A percentile compares a stretch with the other conserved stretches of the same genome.
Evolutionary conservation across 768 basidiomycete genomes (phyloP).

Genomic region (Cytidiella melzeri): DNA sequence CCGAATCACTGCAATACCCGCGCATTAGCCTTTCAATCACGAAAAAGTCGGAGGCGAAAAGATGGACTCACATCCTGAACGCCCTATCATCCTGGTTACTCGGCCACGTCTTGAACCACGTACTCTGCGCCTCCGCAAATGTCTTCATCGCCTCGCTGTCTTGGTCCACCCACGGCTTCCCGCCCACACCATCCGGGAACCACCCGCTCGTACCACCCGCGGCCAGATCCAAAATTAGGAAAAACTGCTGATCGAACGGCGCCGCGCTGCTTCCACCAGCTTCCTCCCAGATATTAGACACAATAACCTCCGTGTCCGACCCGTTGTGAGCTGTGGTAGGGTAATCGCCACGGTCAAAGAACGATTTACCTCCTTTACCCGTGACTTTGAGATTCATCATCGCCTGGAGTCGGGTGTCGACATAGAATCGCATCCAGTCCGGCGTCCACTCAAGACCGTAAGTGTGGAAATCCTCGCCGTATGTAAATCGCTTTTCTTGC

Average conservation of each 20-base stretch:
- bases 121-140: conserved; percentile 52
- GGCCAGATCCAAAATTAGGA: conserved; percentile 73
- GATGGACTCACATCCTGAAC: conserved; percentile 52
- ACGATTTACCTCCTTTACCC: conserved; percentile 36
- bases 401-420: conserved; percentile 45
- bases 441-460: conserved; percentile 58
- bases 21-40: not conserved
- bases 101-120: conserved; percentile 79
- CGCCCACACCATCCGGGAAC: conserved; percentile 58
- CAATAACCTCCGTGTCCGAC: conserved; percentile 31
- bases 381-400: conserved; percentile 45
- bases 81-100: conserved; percentile 51
- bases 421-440: conserved; percentile 47
- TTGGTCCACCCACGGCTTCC: conserved; percentile 60
- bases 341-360: conserved; percentile 48
- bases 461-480: conserved; percentile 43
- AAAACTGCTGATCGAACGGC: conserved; percentile 65
- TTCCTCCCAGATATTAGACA: conserved; percentile 45
- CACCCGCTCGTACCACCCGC: conserved; percentile 76
- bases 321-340: conserved; percentile 43
- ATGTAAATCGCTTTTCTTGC: conserved; percentile 39
- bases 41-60: not conserved
- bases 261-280: conserved; percentile 40
- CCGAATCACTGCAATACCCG: conserved; percentile 24
- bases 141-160: conserved; percentile 63